Evolutionary conservation across 192 early-diverging fungal species (phyloP), one percentile per base, ranked within the genome.

Genomic region (Dissophora ornata): DNA sequence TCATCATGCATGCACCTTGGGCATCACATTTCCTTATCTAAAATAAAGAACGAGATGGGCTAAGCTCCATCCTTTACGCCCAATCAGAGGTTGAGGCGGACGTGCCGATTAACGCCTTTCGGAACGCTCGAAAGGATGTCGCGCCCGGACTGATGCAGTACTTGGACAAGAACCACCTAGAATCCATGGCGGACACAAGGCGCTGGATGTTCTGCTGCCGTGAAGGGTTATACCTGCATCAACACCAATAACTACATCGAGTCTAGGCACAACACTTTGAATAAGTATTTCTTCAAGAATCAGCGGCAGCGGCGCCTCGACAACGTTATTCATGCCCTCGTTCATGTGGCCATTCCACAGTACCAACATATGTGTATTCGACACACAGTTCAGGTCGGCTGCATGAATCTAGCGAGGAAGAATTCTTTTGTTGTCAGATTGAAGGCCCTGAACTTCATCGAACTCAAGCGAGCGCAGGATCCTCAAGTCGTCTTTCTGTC

Each of bases 211-310:
- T 42, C 38, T 57, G 55, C 55, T 42, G 41, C 26, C 55, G 55
- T 0, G 5, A 40, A 16, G 38, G 33, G 13, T 19, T 61, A 61
- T 47, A 30, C 58, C n/a, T 61, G 36, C 4, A 61, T 48, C 38
- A 38, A 48, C 18, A 61, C 58, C 21, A 48, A 61, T 21, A 61
- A 61, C 22, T 61, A 61, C 45, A 61, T 61, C 58, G 44, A 61
- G 19, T 48, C 58, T 26, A 48, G 58, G 44, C 58, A 61, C 44
- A 48, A 61, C 44, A 34, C 46, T 48, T 28, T 61, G 2, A 61
- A 61, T 30, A 36, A 38, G 12, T 45, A 61, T 29, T 48, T 62
- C 33, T 62, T 62, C 21, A 36, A 25, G n/a, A 47, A 62, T 25
- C 30, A 36, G 45, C 60, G 50, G 21, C 60, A 62, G 33, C 60